These are phyloP conservation scores for Trichocladium uniseriatum DNA, from an alignment of 495 filamentous ascomycete species.

Conservation along the genomic window DNA sequence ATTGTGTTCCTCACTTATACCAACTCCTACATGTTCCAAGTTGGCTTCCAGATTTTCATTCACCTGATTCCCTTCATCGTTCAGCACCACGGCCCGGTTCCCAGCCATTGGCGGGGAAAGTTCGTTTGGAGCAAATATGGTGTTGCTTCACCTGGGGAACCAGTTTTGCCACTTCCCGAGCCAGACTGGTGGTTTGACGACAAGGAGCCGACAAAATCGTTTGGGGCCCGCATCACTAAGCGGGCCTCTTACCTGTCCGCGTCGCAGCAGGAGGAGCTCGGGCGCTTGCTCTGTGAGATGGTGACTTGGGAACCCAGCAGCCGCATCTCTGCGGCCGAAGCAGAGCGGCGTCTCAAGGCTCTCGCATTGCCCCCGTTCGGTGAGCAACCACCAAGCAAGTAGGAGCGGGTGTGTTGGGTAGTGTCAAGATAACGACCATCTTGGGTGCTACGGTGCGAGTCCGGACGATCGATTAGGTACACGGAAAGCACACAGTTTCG, in stretches of 20 bases:
- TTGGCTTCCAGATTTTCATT: neutral
- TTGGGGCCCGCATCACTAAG: neutral
- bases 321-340: slow-evolving; percentile 1
- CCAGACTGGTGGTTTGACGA: slow-evolving; percentile 1
- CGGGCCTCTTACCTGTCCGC: neutral
- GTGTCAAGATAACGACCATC: no score
- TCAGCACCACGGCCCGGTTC: neutral
- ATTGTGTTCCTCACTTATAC: neutral
- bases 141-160: neutral
- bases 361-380: neutral
- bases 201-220: neutral
- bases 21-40: neutral
- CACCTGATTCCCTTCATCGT: neutral
- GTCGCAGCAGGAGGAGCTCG: neutral
- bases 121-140: slow-evolving; percentile 1
- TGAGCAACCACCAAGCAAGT: neutral
- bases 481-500: no score
- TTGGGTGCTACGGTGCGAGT: no score
- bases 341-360: neutral
- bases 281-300: neutral
- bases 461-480: no score
- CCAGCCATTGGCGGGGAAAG: neutral
- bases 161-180: neutral
- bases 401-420: no score
- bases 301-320: neutral